These are phyloP conservation scores for Ustilago hordei DNA, from an alignment of 1,284 basidiomycete genomes.

Conservation along the genomic window DNA sequence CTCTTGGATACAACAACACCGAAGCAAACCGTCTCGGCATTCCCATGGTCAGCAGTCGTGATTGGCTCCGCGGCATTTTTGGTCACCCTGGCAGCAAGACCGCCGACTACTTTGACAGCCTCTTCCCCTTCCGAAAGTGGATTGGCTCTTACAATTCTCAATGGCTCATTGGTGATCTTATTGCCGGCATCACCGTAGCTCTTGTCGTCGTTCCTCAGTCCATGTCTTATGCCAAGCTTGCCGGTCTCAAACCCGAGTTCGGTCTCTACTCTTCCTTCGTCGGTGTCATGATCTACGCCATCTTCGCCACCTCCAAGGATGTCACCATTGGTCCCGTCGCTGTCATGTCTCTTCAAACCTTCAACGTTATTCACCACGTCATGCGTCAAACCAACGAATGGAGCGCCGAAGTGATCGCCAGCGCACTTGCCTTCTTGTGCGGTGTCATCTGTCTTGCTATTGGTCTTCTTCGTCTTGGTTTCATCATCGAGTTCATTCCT, in stretches of 20 bases:
- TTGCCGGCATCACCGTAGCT: conserved; percentile 70
- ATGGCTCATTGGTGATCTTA: conserved; percentile 69
- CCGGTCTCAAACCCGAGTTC: conserved; percentile 85
- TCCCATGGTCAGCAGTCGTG: conserved; percentile 63
- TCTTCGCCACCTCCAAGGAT: conserved; percentile 69
- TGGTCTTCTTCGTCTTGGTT: conserved; percentile 90
- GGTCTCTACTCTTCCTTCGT: conserved; percentile 96
- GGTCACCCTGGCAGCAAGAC: conserved; percentile 45
- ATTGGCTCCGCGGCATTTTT: conserved; percentile 58
- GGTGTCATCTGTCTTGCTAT: conserved; percentile 94
- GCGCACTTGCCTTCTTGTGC: conserved; percentile 85
- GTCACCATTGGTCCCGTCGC: conserved; percentile 73
- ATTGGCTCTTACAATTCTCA: conserved; percentile 69
- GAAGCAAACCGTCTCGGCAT: conserved; percentile 66
- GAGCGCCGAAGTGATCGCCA: conserved; percentile 79
- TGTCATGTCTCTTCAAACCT: conserved; percentile 94
- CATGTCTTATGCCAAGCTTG: conserved; percentile 78
- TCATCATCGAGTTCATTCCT: conserved; percentile 95
- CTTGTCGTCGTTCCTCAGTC: conserved; percentile 69
- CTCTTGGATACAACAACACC: conserved; percentile 62
- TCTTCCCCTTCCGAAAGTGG: conserved; percentile 70
- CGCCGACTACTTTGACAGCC: conserved; percentile 57
- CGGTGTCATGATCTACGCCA: conserved; percentile 79
- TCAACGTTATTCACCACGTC: conserved; percentile 72
- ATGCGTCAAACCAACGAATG: conserved; percentile 25